A percentile compares a stretch with the other conserved stretches of the same genome.
These are phyloP conservation scores for Clitopilus passeckerianus DNA, from an alignment of 768 basidiomycete species.

Conservation along the genomic window DNA sequence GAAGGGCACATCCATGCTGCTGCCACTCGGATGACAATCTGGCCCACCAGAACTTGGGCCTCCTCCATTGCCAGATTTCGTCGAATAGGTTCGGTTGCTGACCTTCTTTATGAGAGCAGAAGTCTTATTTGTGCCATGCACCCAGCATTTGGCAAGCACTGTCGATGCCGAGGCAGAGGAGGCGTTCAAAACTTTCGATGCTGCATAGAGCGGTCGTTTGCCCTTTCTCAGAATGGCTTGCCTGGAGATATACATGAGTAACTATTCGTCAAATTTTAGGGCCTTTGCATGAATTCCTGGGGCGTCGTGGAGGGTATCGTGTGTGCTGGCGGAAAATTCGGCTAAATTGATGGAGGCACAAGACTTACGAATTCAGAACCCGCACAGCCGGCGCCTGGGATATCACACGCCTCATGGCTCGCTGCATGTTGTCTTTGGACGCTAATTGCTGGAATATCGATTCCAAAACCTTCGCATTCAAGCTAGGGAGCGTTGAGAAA, in stretches of 20 bases:
- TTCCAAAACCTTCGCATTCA: background rate
- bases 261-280: background rate
- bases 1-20: conserved; percentile 29
- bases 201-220: conserved; percentile 52
- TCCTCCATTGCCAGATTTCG: conserved; percentile 16
- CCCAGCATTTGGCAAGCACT: conserved; percentile 46
- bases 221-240: conserved; percentile 47
- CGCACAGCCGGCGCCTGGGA: background rate
- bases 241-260: conserved; percentile 45
- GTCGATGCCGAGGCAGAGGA: conserved; percentile 43
- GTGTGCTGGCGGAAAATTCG: background rate
- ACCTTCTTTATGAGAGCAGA: conserved; percentile 42
- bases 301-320: background rate
- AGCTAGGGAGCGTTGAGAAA: background rate
- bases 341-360: background rate
- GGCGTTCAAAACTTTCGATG: conserved; percentile 48
- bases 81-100: conserved; percentile 36
- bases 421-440: background rate
- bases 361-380: background rate
- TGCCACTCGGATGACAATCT: conserved; percentile 10
- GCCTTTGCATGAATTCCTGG: background rate
- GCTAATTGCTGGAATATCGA: background rate
- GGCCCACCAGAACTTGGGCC: conserved; percentile 18
- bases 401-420: background rate
- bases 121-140: conserved; percentile 48